phyloP scores from a whole-genome alignment of 805 yeast species.

The Yarrowia alimentaria region DNA sequence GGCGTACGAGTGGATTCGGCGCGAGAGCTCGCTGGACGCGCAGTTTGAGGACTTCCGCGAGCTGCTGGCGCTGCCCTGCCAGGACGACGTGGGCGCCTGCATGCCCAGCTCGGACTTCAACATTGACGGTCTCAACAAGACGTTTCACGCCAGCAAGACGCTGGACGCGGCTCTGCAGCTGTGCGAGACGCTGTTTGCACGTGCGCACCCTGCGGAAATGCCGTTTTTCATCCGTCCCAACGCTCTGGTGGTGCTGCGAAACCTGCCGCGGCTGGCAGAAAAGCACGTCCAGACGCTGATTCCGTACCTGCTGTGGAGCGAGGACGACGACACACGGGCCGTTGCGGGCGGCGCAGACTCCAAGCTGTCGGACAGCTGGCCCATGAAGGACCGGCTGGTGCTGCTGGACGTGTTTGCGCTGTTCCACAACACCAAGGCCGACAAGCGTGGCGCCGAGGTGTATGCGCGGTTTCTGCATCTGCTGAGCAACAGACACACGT shows the following conservation, averaged over 20 bases:
- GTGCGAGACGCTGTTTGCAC: background rate
- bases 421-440: constrained; percentile 61
- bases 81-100: no score
- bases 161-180: background rate
- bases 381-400: constrained; percentile 37
- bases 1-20: no score
- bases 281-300: constrained; percentile 54
- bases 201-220: constrained; percentile 11
- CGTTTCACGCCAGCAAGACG: background rate
- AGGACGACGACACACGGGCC: constrained; percentile 35
- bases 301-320: constrained; percentile 53
- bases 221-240: constrained; percentile 45
- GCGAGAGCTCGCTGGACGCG: constrained; percentile 39
- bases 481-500: constrained; percentile 58
- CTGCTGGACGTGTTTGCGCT: constrained; percentile 61
- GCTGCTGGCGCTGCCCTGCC: no score
- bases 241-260: constrained; percentile 54
- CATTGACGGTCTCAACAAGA: background rate
- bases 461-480: constrained; percentile 52
- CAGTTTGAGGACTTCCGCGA: no score
- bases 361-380: constrained; percentile 30
- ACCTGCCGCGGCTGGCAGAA: constrained; percentile 71
- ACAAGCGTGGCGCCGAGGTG: constrained; percentile 54
- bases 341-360: background rate
- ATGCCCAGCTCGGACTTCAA: constrained; percentile 12